Evolutionary conservation across 1,284 basidiomycete species (phyloP).

Genomic region (Tylopilus sp.): DNA sequence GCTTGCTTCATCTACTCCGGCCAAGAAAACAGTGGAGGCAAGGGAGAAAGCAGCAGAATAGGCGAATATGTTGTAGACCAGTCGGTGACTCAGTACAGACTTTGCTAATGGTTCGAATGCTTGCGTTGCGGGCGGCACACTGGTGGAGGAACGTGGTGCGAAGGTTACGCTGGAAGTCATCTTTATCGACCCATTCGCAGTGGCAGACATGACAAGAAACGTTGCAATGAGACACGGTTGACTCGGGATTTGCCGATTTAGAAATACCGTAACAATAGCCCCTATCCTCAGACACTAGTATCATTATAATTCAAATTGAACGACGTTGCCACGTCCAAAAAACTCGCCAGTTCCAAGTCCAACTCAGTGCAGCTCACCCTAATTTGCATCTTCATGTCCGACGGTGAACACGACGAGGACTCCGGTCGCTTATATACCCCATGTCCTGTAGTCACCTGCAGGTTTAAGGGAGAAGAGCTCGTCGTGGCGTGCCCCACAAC

Average conservation of each 20-base stretch:
- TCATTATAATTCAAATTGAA: too few species aligned
- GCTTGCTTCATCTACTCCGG: slow-evolving; percentile 20
- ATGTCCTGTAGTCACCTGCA: background rate
- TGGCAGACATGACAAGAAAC: slow-evolving; percentile 14
- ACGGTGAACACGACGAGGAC: background rate
- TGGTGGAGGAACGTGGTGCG: slow-evolving; percentile 55
- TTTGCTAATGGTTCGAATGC: slow-evolving; percentile 72
- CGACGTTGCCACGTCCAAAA: too few species aligned
- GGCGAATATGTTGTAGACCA: slow-evolving; percentile 62
- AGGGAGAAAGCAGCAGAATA: slow-evolving; percentile 62
- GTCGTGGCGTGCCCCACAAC: background rate
- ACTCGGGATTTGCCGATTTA: background rate
- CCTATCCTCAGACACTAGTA: too few species aligned
- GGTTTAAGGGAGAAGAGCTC: background rate
- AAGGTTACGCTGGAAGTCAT: slow-evolving; percentile 43
- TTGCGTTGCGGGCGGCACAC: slow-evolving; percentile 60
- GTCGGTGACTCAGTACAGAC: slow-evolving; percentile 64
- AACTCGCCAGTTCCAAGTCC: too few species aligned
- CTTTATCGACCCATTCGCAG: slow-evolving; percentile 5
- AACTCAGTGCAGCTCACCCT: too few species aligned
- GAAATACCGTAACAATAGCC: too few species aligned
- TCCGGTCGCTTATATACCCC: background rate
- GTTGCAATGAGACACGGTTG: too few species aligned
- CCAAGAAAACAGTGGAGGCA: slow-evolving; percentile 49
- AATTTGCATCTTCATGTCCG: background rate